Conservation (phyloP, 768 basidiomycete genomes). For the Leccinum aurantiacum region DNA sequence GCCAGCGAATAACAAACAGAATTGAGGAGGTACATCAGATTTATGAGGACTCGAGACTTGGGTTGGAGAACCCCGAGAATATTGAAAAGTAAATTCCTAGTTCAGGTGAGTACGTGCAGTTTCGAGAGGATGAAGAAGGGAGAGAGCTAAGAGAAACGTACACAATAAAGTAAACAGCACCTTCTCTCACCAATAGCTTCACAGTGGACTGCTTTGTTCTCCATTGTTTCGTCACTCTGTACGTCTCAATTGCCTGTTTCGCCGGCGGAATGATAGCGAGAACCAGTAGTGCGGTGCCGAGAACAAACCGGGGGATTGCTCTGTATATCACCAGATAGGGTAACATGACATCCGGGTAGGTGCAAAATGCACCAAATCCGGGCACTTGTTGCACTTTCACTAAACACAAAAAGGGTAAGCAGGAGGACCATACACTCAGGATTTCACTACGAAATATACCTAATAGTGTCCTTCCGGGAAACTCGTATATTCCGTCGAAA, state of each 20-base stretch:
- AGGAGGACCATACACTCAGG: not conserved
- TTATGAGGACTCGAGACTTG: no score
- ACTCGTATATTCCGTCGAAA: constrained; percentile 1
- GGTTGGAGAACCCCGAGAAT: no score
- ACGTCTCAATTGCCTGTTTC: not conserved
- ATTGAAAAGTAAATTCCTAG: not conserved
- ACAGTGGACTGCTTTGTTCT: constrained; percentile 1
- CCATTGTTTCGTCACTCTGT: constrained; percentile 10
- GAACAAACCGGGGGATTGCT: constrained; percentile 2
- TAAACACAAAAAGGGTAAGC: not conserved
- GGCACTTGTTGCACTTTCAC: not conserved
- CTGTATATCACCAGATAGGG: not conserved
- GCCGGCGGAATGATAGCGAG: not conserved
- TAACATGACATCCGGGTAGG: not conserved
- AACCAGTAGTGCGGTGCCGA: not conserved
- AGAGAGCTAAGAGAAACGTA: not conserved
- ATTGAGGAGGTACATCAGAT: no score
- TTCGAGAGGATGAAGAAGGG: no score
- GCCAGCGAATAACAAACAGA: not conserved
- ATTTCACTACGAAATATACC: constrained; percentile 1
- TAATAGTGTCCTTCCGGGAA: not conserved
- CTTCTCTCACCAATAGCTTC: not conserved
- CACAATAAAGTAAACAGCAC: not conserved
- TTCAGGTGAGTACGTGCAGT: not conserved
- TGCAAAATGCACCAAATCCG: constrained; percentile 1